Evolutionary conservation across 805 yeast genomes (phyloP), one percentile per base, ranked within the genome.

Genomic region (Candida gorgasii): DNA sequence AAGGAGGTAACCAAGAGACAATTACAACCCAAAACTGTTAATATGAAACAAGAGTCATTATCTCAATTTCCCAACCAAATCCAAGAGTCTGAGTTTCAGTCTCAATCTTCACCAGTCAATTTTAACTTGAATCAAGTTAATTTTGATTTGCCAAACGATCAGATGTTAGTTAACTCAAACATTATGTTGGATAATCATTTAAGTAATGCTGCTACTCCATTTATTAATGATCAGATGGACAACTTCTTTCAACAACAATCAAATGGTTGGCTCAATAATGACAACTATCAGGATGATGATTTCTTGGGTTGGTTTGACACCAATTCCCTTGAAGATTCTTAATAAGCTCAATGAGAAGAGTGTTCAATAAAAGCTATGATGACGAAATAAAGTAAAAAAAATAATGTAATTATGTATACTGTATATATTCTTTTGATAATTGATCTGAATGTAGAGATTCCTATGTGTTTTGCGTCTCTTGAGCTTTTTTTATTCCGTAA

Each of bases 241-340:
- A 72, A 72, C 14, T 84, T 86, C 51, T 80, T 86, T 63, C 89
- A 84, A 58, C 89, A 84, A 59, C 93, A 86, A 52, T 85, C 89
- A 19, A 80, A 83, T 24, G 90, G 89, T 22, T 88, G 95, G 96
- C 76, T 83, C 58, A 89, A 87, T 56, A 83, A 81, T 42, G 61
- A 63, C 27, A 67, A 63, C 39, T 56, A 63, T 43, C 69, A 66
- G 23, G 87, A 82, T 40, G 97, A 90, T 57, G 97, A 90, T 58
- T 85, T 90, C 55, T 67, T 90, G 36, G 97, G 97, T 9, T 90
- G 96, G 96, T 86, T 90, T 69, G 96, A 88, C 58, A 80, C 82
- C 60, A 84, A 84, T 54, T 50, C 57, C 51, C 45, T 57, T 36
- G 57, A 55, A 15, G 57, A 55, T 28, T 20, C 24, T 20, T 20